phyloP scores from a whole-genome alignment of 768 basidiomycete species.

The Wakefieldia striispora region DNA sequence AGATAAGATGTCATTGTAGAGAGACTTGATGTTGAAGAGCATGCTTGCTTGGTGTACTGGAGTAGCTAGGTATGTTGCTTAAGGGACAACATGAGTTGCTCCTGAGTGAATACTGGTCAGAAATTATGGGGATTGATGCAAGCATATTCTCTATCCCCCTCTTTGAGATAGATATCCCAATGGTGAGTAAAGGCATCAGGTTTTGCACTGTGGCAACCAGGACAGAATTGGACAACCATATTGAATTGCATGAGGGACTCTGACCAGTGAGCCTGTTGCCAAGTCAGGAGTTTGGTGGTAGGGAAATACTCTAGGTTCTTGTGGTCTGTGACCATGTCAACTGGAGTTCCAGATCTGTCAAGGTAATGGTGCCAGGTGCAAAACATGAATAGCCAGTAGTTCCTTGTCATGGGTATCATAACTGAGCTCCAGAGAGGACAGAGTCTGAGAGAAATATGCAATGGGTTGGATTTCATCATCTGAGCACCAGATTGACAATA shows the following conservation, averaged over 20 bases:
- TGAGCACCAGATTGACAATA: neutral
- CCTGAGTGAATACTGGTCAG: too few species aligned
- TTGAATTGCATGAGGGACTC: too few species aligned
- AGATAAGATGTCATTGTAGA: neutral
- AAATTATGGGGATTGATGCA: neutral
- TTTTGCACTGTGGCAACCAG: too few species aligned
- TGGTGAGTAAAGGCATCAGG: too few species aligned
- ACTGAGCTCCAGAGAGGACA: too few species aligned
- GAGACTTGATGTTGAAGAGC: neutral
- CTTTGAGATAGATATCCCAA: constrained; percentile 1
- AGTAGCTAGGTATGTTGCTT: neutral
- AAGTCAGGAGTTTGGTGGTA: too few species aligned
- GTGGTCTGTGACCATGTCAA: too few species aligned
- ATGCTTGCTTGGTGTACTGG: neutral
- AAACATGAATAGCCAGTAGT: neutral
- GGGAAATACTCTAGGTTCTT: constrained; percentile 1
- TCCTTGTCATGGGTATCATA: too few species aligned
- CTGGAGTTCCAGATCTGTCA: neutral
- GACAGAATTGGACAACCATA: too few species aligned
- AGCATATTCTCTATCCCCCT: neutral
- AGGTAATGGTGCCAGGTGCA: neutral
- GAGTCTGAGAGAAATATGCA: neutral
- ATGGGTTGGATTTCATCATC: neutral
- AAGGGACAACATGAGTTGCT: too few species aligned
- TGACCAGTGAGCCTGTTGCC: too few species aligned